Conservation (phyloP, 306 rosid species). For the Macrotyloma uniflorum region DNA sequence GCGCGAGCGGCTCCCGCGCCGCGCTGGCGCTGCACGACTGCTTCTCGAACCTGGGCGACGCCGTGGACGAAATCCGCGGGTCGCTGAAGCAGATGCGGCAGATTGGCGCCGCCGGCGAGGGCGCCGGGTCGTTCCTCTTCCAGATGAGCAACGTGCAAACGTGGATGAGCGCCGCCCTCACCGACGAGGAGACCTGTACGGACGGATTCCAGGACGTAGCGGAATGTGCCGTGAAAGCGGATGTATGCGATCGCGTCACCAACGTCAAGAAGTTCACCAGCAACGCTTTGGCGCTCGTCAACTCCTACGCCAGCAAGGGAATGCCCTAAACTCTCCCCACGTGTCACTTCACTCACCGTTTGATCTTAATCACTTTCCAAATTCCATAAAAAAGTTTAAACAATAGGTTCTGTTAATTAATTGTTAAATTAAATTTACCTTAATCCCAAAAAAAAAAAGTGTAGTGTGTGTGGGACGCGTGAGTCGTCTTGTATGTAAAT, state of each 20-base stretch:
- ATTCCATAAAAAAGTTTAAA: too few relatives aligned
- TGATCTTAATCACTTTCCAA: neutral
- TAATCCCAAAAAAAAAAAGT: too few relatives aligned
- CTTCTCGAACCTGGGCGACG: slow-evolving; percentile 77
- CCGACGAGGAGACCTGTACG: slow-evolving; percentile 95
- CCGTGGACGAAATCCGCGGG: slow-evolving; percentile 84
- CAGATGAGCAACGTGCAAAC: slow-evolving; percentile 99
- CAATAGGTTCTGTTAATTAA: neutral
- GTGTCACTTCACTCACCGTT: slow-evolving; percentile 2
- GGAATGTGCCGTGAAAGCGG: slow-evolving; percentile 63
- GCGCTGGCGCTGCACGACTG: slow-evolving; percentile 82
- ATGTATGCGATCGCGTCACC: slow-evolving; percentile 52
- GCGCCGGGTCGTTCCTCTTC: slow-evolving; percentile 56
- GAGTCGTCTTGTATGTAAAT: neutral
- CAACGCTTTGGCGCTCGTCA: slow-evolving; percentile 88
- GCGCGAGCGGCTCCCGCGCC: slow-evolving; percentile 46
- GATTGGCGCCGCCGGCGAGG: slow-evolving; percentile 49
- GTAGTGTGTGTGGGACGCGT: neutral
- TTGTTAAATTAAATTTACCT: too few relatives aligned
- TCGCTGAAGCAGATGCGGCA: slow-evolving; percentile 88
- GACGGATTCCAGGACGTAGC: slow-evolving; percentile 80
- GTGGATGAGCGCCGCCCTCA: slow-evolving; percentile 99
- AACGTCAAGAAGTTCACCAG: slow-evolving; percentile 79
- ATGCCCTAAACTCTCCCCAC: slow-evolving; percentile 34
- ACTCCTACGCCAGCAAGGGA: slow-evolving; percentile 59